Evolutionary conservation across 2,329 filamentous ascomycete genomes (phyloP), one percentile per base, ranked within the genome.

Genomic region (Fusarium sp.): DNA sequence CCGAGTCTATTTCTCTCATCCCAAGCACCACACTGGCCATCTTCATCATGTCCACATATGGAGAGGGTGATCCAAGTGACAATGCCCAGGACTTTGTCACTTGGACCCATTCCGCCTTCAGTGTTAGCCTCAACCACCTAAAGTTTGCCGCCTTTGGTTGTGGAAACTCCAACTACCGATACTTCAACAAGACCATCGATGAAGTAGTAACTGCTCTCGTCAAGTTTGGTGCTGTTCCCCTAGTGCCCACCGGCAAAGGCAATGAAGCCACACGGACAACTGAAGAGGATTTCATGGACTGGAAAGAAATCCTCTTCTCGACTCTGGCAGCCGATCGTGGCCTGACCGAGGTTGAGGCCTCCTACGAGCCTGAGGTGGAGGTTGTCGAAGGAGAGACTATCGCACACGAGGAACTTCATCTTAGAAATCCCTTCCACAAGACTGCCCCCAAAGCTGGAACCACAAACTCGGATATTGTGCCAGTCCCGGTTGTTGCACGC

Each of bases 391-490:
- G 62, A 29, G 49, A 71, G 24, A 57, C 58, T 12, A 40, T 51
- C 4, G 40, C 64, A 6, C n/a, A 22, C 4, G 55, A 46, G 11
- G 24, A 67, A 8, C 31, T 67, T 0, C 57, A 67, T 2, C 22
- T 59, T 17, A 53, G 67, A 8, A 31, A 9, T 17, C 64, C 67
- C 0, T 67, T 67, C 36, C 38, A 60, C 55, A 70, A 65, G n/a
- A 14, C 44, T 2, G 5, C 16, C 1, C 53, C 64, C 2, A 64
- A 62, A 6, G 33, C 10, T 2, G 53, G 16, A 7, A 9, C 33
- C 14, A 24, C 33, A 4, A 40, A 57, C 5, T n/a, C 22, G 16
- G 60, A 55, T n/a, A 64, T 64, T 12, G 62, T 69, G 11, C 40
- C 62, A 3, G 69, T 69, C 9, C 36, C 66, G 1, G 63, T 69